phyloP scores from a whole-genome alignment of 108 stramenopile species.

The Nitzschia sp. region DNA sequence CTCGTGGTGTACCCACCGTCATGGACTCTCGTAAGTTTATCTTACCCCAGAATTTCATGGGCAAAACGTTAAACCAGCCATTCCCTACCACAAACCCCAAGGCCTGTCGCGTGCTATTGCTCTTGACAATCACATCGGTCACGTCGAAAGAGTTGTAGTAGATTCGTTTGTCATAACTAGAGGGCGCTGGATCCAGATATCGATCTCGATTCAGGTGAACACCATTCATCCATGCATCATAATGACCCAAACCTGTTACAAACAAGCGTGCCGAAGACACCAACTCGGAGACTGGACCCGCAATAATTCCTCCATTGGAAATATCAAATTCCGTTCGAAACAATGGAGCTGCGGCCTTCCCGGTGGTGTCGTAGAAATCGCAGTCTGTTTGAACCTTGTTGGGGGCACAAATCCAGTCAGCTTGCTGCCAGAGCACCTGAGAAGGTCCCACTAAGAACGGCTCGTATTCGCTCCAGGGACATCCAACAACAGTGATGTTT shows the following conservation, averaged over 20 bases:
- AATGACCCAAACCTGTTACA: not conserved
- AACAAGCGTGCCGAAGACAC: not conserved
- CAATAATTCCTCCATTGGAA: not conserved
- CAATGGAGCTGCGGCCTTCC: not conserved
- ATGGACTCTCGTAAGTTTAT: not conserved
- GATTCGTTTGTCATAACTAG: slow-evolving; percentile 2
- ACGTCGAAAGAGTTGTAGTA: slow-evolving; percentile 6
- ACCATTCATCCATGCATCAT: slow-evolving; percentile 4
- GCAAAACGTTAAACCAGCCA: not conserved
- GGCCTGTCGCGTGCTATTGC: not conserved
- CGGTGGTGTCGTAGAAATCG: slow-evolving; percentile 1
- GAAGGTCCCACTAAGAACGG: not conserved
- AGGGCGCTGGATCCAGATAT: not conserved
- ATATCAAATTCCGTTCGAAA: slow-evolving; percentile 3
- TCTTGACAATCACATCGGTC: not conserved
- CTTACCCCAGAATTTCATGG: slow-evolving; percentile 3
- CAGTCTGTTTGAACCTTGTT: not conserved
- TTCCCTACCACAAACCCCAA: slow-evolving; percentile 1
- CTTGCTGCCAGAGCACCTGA: not conserved
- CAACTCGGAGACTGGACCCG: not conserved
- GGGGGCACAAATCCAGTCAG: not conserved
- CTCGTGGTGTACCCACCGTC: not conserved
- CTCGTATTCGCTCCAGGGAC: not conserved
- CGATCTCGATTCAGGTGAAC: not conserved
- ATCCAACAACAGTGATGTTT: not conserved